phyloP scores from a whole-genome alignment of 768 basidiomycete species.

The Crucibulum laeve region DNA sequence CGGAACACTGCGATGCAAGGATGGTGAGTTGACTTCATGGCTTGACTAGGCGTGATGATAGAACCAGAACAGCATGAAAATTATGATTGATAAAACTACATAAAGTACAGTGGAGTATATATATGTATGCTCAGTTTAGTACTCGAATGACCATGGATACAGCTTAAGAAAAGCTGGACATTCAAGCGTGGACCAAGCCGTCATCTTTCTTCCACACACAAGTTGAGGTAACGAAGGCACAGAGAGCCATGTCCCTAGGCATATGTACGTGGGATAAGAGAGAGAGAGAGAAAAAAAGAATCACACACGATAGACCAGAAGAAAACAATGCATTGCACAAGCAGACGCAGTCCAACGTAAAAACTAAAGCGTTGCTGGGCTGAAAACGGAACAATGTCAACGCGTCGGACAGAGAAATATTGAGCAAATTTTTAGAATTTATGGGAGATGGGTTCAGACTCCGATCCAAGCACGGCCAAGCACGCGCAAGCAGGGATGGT shows the following conservation, averaged over 20 bases:
- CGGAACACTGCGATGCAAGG: neutral
- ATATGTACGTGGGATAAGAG: constrained; percentile 59
- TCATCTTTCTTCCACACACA: constrained; percentile 63
- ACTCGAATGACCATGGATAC: constrained; percentile 63
- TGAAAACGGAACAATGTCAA: no score
- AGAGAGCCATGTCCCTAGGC: constrained; percentile 73
- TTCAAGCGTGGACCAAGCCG: constrained; percentile 76
- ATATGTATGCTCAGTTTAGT: constrained; percentile 64
- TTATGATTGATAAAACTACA: neutral
- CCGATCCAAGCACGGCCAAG: constrained; percentile 26
- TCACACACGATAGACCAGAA: constrained; percentile 5
- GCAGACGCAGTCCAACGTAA: no score
- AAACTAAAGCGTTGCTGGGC: no score
- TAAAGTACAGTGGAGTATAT: neutral
- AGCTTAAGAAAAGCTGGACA: constrained; percentile 42
- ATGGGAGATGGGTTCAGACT: constrained; percentile 3
- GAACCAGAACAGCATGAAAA: neutral
- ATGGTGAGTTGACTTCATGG: neutral
- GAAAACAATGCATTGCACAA: constrained; percentile 8
- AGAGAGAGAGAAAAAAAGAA: constrained; percentile 12
- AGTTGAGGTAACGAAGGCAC: constrained; percentile 81
- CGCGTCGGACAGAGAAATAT: neutral
- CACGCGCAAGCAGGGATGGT: constrained; percentile 8
- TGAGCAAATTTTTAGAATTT: neutral
- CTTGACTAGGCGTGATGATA: neutral